A percentile compares a stretch with the other conserved stretches of the same genome.
phyloP scores from a whole-genome alignment of 1,139 yeast species.

The Kodamaea anthophila region DNA sequence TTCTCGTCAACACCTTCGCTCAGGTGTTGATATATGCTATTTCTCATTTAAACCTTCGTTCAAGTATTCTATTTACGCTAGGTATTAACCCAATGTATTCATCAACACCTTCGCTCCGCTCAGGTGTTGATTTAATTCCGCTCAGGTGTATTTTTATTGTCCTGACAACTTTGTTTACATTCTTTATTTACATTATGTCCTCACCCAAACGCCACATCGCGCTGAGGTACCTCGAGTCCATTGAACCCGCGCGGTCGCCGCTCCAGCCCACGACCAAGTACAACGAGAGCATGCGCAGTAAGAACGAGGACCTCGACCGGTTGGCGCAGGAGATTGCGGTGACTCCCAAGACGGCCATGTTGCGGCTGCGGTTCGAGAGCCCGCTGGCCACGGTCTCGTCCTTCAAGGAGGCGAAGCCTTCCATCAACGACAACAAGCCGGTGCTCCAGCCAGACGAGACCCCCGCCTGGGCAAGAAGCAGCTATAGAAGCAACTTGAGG shows the following conservation, averaged over 20 bases:
- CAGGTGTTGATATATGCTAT: no score
- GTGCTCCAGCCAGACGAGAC: slow-evolving; percentile 16
- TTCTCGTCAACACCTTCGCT: no score
- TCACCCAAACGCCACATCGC: slow-evolving; percentile 25
- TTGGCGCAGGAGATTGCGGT: slow-evolving; percentile 34
- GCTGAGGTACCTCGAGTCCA: slow-evolving; percentile 28
- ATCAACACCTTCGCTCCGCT: no score
- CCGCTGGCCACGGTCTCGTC: slow-evolving; percentile 43
- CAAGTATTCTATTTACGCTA: no score
- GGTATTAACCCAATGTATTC: no score
- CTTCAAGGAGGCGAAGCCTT: no score
- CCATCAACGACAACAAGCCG: slow-evolving; percentile 24
- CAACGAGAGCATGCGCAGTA: slow-evolving; percentile 14
- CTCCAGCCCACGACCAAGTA: slow-evolving; percentile 27
- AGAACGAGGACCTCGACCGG: slow-evolving; percentile 32
- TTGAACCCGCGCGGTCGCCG: slow-evolving; percentile 23
- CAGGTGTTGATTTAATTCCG: not conserved
- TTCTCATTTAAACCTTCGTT: no score
- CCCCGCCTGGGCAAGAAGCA: slow-evolving; percentile 21
- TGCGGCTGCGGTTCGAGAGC: slow-evolving; percentile 35
- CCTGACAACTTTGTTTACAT: slow-evolving; percentile 9
- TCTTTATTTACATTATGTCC: slow-evolving; percentile 13
- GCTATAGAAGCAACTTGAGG: slow-evolving; percentile 14
- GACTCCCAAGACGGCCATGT: slow-evolving; percentile 25
- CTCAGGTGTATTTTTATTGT: no score